Evolutionary conservation across 2,329 filamentous ascomycete species (phyloP).

Genomic region (Arthrobotrys conoides): DNA sequence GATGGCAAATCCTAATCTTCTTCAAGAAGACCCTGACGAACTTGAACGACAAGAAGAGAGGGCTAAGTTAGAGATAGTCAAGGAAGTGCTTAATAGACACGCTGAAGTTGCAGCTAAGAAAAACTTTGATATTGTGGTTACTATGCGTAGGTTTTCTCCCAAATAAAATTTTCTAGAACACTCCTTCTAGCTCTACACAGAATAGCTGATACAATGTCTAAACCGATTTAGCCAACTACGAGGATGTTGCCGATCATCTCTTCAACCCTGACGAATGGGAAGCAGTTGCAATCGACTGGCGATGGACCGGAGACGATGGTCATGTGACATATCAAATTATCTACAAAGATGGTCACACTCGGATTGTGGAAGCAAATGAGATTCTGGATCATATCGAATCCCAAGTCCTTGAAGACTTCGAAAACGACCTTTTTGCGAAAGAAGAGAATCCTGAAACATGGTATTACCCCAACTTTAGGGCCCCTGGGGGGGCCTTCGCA

Average conservation of each 20-base stretch:
- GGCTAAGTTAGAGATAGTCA: conserved; percentile 32
- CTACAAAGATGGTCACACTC: conserved; percentile 51
- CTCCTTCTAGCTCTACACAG: not conserved
- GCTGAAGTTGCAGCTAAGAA: conserved; percentile 21
- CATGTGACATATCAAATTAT: conserved; percentile 42
- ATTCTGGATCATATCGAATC: conserved; percentile 35
- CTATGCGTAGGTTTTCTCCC: conserved; percentile 28
- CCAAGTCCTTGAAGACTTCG: conserved; percentile 51
- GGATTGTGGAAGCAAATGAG: conserved; percentile 30
- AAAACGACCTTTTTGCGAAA: conserved; percentile 41
- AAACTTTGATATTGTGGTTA: conserved; percentile 54
- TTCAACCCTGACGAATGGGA: conserved; percentile 58
- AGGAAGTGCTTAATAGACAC: conserved; percentile 11
- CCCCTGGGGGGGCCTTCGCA: conserved; percentile 50
- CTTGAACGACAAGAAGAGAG: conserved; percentile 47
- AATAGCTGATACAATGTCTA: not conserved
- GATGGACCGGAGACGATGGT: conserved; percentile 47
- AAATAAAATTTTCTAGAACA: not conserved
- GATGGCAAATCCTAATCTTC: conserved; percentile 39
- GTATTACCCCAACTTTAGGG: conserved; percentile 49
- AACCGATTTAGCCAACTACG: conserved; percentile 33
- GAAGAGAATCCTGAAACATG: conserved; percentile 59
- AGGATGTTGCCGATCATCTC: conserved; percentile 47
- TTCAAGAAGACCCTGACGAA: conserved; percentile 34
- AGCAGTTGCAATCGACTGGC: conserved; percentile 41